Conservation (phyloP, 371 early-diverging fungal species). For the Mucor sp. region DNA sequence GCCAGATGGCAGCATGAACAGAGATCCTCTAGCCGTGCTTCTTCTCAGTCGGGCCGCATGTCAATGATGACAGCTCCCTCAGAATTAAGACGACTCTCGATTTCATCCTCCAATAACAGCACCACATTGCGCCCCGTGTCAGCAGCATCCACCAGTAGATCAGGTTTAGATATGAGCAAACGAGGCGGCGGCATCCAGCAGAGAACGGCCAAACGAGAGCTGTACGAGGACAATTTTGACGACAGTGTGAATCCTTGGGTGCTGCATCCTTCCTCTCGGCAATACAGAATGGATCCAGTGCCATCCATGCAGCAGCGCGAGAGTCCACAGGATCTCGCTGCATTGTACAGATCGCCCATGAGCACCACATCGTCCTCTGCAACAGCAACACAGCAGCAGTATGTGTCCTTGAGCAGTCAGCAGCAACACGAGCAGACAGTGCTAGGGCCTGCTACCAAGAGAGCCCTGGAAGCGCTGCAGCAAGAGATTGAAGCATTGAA, state of each 20-base stretch:
- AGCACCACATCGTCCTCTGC: constrained; percentile 31
- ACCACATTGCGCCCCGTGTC: constrained; percentile 1
- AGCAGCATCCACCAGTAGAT: constrained; percentile 8
- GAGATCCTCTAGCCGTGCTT: constrained; percentile 29
- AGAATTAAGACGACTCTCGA: constrained; percentile 19
- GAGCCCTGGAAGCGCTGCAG: constrained; percentile 45
- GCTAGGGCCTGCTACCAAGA: constrained; percentile 43
- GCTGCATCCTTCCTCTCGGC: constrained; percentile 22
- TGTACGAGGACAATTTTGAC: constrained; percentile 34
- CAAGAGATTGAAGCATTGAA: constrained; percentile 46
- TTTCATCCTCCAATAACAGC: constrained; percentile 3
- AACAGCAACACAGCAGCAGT: constrained; percentile 29
- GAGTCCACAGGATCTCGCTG: constrained; percentile 18
- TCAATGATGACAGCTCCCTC: constrained; percentile 32
- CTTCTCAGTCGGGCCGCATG: constrained; percentile 25
- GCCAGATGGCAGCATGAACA: constrained; percentile 3
- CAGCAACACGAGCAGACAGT: constrained; percentile 14
- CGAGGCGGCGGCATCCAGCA: neutral
- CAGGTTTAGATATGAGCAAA: neutral
- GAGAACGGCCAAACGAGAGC: neutral
- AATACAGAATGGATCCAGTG: constrained; percentile 18
- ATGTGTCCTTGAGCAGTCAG: neutral
- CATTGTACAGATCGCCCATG: constrained; percentile 8
- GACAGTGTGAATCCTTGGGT: constrained; percentile 42
- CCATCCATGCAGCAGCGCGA: neutral